Evolutionary conservation across 306 rosid genomes (phyloP), one percentile per base, ranked within the genome.

Genomic region (Rosa persica): DNA sequence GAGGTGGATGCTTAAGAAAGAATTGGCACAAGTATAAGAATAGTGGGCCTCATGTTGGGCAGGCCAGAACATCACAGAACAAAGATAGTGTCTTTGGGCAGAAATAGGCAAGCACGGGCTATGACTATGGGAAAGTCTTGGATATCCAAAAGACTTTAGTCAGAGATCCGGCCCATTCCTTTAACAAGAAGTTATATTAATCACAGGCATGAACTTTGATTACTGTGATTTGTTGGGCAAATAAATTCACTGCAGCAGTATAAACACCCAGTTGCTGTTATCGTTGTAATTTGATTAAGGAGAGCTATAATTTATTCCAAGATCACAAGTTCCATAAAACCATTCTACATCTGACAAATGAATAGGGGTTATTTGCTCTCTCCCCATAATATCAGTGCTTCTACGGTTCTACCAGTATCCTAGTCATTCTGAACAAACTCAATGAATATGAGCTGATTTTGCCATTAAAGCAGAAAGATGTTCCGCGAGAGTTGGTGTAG

Each of bases 401-500:
- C 67, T 61, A 65, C 16, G 8, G 48, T 68, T 20, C 73, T 42
- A 68, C 73, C 27, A 2, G 10, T 40, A 51, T 67, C 48, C 39
- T 65, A 68, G 30, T 68, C 47, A 43, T 2, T 42, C 36, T 10
- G 36, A 20, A 68, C 36, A 25, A 52, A 36, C 42, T 72, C 76
- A 27, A 72, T 49, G 62, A 27, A 48, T 34, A 72, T 72, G 76
- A 72, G 76, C 64, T 8, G 76, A 25, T 27, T 72, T 20, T 20
- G 27, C 76, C 60, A 72, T 54, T 4, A 34, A 72, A 34, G 62
- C 44, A 38, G 76, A 30, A 15, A 30, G 62, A 72, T 44, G 27
- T 13, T 51, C 60, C 44, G 47, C 76, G 1, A 68, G 52, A 12
- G 17, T 39, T 48, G 55, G 4, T 12, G 75, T 19, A 36, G 76